Conservation (phyloP, 768 basidiomycete species). For the Serendipita sp. region DNA sequence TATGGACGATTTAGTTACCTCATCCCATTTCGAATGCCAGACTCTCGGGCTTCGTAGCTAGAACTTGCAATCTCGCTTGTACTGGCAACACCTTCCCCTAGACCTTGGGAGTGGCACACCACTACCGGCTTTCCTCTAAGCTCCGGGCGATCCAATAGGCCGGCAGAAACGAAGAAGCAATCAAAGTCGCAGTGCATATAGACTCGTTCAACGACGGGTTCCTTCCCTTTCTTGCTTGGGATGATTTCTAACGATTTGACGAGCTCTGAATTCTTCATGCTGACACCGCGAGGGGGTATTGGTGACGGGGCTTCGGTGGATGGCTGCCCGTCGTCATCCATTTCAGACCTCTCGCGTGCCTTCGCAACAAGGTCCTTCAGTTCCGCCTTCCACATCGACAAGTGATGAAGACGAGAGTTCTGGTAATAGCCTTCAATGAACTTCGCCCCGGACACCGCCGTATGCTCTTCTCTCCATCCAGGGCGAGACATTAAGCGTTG, state of each 20-base stretch:
- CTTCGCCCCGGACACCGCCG: conserved; percentile 57
- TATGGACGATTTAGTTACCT: conserved; percentile 34
- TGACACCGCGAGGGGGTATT: conserved; percentile 9
- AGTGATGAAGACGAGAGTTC: conserved; percentile 83
- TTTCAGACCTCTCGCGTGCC: conserved; percentile 59
- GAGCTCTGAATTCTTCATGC: conserved; percentile 21
- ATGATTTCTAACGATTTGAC: conserved; percentile 13
- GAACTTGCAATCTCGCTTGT: conserved; percentile 93
- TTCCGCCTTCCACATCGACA: conserved; percentile 87
- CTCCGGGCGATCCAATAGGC: conserved; percentile 62
- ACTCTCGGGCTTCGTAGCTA: conserved; percentile 82
- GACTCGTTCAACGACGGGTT: conserved; percentile 36
- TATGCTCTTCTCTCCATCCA: conserved; percentile 77
- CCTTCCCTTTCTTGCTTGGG: conserved; percentile 27
- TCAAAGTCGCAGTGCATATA: conserved; percentile 96
- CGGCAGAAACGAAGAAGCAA: conserved; percentile 93
- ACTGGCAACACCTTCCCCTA: conserved; percentile 52
- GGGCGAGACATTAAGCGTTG: conserved; percentile 68
- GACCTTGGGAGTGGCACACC: conserved; percentile 86
- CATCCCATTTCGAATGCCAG: conserved; percentile 90
- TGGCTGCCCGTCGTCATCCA: conserved; percentile 14
- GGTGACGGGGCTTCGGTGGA: background rate
- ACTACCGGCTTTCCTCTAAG: conserved; percentile 79
- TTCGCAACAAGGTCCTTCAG: conserved; percentile 62
- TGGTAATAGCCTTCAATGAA: conserved; percentile 71